phyloP scores from a whole-genome alignment of 2,329 filamentous ascomycete species.

The Elsinoe necatrix region DNA sequence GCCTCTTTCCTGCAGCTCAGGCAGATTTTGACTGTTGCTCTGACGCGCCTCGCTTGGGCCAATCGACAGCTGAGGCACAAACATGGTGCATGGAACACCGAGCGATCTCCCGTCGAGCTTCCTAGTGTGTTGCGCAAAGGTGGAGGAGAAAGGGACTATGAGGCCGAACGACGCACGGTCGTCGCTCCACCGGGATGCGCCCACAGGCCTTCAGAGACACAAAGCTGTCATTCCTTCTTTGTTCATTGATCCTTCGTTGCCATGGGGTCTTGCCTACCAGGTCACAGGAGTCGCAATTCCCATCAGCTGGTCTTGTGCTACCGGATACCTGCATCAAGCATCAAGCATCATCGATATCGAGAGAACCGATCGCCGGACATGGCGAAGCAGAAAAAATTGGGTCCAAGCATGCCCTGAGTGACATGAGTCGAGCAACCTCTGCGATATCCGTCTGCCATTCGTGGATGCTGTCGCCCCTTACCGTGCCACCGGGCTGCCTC shows the following conservation, averaged over 20 bases:
- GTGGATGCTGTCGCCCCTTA: constrained; percentile 2
- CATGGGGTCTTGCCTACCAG: neutral
- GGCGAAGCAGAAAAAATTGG: neutral
- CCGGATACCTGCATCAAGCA: constrained; percentile 6
- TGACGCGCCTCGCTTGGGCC: constrained; percentile 1
- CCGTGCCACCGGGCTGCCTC: constrained; percentile 9
- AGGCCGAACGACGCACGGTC: constrained; percentile 4
- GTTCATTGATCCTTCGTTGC: constrained; percentile 2
- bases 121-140: neutral
- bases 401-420: constrained; percentile 2
- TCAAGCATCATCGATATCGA: neutral
- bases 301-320: constrained; percentile 1
- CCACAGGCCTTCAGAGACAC: neutral
- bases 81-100: neutral
- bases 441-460: neutral
- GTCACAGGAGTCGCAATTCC: constrained; percentile 1
- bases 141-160: neutral
- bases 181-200: constrained; percentile 3
- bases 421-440: constrained; percentile 4
- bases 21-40: constrained; percentile 1
- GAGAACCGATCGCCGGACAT: neutral
- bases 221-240: constrained; percentile 3
- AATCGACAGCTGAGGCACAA: neutral
- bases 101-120: constrained; percentile 5
- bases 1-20: neutral